phyloP scores from a whole-genome alignment of 495 filamentous ascomycete genomes.

The Apiosordaria backusii region DNA sequence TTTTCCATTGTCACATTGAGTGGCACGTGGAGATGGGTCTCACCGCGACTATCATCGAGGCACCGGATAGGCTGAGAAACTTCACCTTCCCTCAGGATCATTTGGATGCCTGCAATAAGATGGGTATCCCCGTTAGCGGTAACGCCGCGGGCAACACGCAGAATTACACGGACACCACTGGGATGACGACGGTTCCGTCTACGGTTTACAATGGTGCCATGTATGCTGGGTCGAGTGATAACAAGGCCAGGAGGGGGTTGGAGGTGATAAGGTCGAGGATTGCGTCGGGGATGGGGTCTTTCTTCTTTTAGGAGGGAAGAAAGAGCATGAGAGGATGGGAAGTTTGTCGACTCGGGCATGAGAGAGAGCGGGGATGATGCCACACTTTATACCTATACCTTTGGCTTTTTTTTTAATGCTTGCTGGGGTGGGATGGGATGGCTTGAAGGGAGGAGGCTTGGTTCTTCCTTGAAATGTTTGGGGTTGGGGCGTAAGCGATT shows the following conservation, averaged over 20 bases:
- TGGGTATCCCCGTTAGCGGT: conserved; percentile 51
- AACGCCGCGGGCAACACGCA: conserved; percentile 74
- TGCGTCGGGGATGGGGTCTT: background rate
- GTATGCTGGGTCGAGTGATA: background rate
- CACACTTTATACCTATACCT: background rate
- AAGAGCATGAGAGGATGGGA: background rate
- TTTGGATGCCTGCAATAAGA: conserved; percentile 52
- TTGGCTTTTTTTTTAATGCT: background rate
- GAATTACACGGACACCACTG: conserved; percentile 58
- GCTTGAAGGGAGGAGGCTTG: background rate
- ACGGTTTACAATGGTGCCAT: conserved; percentile 35
- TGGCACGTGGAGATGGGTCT: conserved; percentile 76
- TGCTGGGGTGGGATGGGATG: background rate
- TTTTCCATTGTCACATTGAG: conserved; percentile 81
- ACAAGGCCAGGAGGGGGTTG: background rate
- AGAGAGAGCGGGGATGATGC: background rate
- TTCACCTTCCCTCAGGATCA: conserved; percentile 62
- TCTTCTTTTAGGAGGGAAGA: background rate
- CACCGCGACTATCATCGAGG: conserved; percentile 67
- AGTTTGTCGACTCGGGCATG: background rate
- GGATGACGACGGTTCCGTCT: conserved; percentile 43
- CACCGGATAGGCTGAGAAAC: conserved; percentile 56
- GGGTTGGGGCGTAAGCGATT: background rate
- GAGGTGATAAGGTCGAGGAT: background rate
- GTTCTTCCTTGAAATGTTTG: background rate